These are phyloP conservation scores for Cicer arietinum DNA, from an alignment of 306 rosid species.

Conservation along the genomic window DNA sequence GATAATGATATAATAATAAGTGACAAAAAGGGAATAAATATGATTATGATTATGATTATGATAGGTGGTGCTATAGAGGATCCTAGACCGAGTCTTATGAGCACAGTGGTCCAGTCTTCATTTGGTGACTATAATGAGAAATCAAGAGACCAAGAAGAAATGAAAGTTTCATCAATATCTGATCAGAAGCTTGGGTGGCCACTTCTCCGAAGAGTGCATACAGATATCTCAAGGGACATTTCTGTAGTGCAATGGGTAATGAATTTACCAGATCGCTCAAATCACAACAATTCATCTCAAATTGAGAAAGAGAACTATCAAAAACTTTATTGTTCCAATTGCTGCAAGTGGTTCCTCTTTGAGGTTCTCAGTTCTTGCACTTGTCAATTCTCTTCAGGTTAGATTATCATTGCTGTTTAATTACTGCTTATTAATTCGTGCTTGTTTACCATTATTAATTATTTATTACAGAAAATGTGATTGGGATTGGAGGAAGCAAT, in stretches of 20 bases:
- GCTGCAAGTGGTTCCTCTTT: conserved; percentile 73
- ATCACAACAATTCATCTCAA: conserved; percentile 18
- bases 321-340: conserved; percentile 43
- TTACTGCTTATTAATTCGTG: no score
- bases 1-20: no score
- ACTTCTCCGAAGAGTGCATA: conserved; percentile 53
- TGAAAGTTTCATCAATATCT: conserved; percentile 21
- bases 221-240: conserved; percentile 55
- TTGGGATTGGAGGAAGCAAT: conserved; percentile 75
- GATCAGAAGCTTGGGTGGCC: conserved; percentile 84
- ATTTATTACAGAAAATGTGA: conserved; percentile 40
- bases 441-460: no score
- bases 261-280: conserved; percentile 86
- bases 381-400: conserved; percentile 77
- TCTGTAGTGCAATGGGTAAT: conserved; percentile 93
- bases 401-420: neutral
- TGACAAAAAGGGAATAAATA: no score
- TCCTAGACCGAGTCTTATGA: conserved; percentile 61
- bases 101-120: conserved; percentile 45
- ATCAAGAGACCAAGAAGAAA: conserved; percentile 39
- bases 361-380: conserved; percentile 73
- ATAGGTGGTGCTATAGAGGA: conserved; percentile 55
- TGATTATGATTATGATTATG: neutral
- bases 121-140: conserved; percentile 55
- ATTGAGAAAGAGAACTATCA: conserved; percentile 44